Percentiles rank a stretch among this genome's conserved stretches.
These are phyloP conservation scores for Psidium friedrichsthalianum DNA, from an alignment of 345 rosid genomes.

Conservation along the genomic window DNA sequence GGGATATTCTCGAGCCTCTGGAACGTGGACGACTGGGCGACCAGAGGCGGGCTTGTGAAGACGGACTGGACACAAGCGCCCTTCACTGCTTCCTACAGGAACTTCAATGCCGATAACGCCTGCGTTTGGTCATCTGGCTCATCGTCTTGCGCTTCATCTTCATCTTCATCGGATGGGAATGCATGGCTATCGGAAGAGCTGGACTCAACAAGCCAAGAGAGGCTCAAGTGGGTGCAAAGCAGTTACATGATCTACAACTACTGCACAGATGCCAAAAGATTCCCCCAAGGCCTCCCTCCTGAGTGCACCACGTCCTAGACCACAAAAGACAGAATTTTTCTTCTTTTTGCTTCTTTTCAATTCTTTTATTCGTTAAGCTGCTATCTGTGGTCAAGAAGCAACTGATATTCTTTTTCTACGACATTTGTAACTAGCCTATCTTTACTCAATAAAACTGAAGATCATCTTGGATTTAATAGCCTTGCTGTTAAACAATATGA, in stretches of 20 bases:
- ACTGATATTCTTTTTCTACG: not conserved
- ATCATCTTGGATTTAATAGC: not conserved
- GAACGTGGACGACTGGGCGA: slow-evolving; percentile 61
- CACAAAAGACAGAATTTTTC: too few relatives aligned
- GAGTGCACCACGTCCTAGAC: too few relatives aligned
- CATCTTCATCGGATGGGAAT: slow-evolving; percentile 1
- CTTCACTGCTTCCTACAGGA: slow-evolving; percentile 44
- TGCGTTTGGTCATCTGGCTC: slow-evolving; percentile 33
- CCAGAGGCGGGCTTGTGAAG: slow-evolving; percentile 50
- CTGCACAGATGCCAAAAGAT: too few relatives aligned
- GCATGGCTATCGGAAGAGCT: too few relatives aligned
- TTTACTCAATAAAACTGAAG: not conserved
- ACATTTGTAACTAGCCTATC: not conserved
- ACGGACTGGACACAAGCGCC: slow-evolving; percentile 55
- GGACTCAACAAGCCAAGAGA: too few relatives aligned
- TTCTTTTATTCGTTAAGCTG: not conserved
- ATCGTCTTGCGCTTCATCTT: slow-evolving; percentile 12
- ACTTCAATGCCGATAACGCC: slow-evolving; percentile 22
- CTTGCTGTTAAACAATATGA: too few relatives aligned
- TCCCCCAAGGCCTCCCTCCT: too few relatives aligned
- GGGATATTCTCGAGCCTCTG: slow-evolving; percentile 51
- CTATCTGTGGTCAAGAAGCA: not conserved
- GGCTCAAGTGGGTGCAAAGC: too few relatives aligned
- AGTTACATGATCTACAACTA: too few relatives aligned
- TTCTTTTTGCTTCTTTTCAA: not conserved